A percentile compares a stretch with the other conserved stretches of the same genome.
Conservation (phyloP, 306 rosid species). For the Spatholobus suberectus region DNA sequence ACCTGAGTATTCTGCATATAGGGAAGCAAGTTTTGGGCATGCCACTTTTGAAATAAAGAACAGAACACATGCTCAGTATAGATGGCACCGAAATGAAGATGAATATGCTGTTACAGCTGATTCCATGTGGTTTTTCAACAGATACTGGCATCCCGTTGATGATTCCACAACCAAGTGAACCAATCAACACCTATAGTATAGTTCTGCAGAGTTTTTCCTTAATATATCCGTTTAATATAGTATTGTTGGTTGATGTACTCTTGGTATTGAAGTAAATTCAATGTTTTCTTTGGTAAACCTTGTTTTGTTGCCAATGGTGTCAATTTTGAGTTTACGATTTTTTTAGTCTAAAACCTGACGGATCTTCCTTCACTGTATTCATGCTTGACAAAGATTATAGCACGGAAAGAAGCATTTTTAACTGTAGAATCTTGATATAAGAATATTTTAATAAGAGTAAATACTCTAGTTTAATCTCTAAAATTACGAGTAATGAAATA, state of each 20-base stretch:
- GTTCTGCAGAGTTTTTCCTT: not conserved
- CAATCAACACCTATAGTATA: not conserved
- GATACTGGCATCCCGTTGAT: slow-evolving; percentile 59
- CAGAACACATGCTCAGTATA: slow-evolving; percentile 73
- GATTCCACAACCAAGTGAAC: slow-evolving; percentile 46
- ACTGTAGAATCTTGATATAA: too few relatives aligned
- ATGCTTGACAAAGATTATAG: too few relatives aligned
- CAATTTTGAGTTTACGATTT: not conserved
- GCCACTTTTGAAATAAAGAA: slow-evolving; percentile 71
- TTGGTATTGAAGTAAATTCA: not conserved
- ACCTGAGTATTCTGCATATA: slow-evolving; percentile 67
- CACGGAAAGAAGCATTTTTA: too few relatives aligned
- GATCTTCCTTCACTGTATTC: not conserved
- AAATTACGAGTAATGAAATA: too few relatives aligned
- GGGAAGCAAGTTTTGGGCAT: slow-evolving; percentile 84
- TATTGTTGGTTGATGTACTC: not conserved
- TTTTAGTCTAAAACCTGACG: not conserved
- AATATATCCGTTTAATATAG: not conserved
- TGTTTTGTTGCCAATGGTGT: not conserved
- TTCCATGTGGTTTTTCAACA: slow-evolving; percentile 67
- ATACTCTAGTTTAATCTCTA: too few relatives aligned
- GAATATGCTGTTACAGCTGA: slow-evolving; percentile 66
- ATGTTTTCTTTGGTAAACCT: not conserved
- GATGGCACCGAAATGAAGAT: slow-evolving; percentile 77
- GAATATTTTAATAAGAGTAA: too few relatives aligned